Percentiles rank a stretch among this genome's conserved stretches.
Conservation (phyloP, 768 basidiomycete species). For the Pulveroboletus sp. region DNA sequence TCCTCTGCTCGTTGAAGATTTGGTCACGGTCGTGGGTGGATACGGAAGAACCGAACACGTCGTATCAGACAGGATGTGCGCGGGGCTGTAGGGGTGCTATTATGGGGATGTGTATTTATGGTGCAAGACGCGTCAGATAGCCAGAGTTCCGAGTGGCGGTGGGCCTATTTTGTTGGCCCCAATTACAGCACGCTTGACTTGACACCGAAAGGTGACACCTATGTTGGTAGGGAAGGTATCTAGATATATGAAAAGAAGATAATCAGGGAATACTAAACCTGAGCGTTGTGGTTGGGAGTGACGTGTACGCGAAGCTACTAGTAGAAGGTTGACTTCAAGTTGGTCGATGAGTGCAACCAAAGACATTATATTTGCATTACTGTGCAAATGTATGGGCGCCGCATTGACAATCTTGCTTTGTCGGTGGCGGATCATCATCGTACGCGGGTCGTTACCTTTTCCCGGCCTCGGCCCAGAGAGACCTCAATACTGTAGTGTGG, state of each 20-base stretch:
- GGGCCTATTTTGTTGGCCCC: neutral
- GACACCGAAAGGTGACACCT: neutral
- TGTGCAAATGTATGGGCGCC: neutral
- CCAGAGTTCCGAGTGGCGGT: neutral
- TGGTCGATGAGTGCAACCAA: neutral
- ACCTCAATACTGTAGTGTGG: neutral
- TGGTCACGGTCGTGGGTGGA: neutral
- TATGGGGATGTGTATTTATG: neutral
- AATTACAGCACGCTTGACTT: neutral
- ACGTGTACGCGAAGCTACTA: neutral
- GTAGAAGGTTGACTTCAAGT: neutral
- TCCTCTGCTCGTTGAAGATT: neutral
- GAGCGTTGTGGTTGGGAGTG: neutral
- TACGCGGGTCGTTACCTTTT: constrained; percentile 1
- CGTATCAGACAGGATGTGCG: constrained; percentile 11
- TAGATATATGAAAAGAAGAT: neutral
- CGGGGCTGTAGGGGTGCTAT: no score
- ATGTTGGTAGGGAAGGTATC: neutral
- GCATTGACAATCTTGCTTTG: constrained; percentile 12
- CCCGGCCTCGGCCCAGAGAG: neutral
- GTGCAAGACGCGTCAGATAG: neutral
- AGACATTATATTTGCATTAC: neutral
- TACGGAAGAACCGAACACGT: constrained; percentile 12
- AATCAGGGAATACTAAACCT: neutral
- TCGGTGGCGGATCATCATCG: constrained; percentile 15